Conservation (phyloP, 208 protist genomes). For the Trypanosoma theileri region DNA sequence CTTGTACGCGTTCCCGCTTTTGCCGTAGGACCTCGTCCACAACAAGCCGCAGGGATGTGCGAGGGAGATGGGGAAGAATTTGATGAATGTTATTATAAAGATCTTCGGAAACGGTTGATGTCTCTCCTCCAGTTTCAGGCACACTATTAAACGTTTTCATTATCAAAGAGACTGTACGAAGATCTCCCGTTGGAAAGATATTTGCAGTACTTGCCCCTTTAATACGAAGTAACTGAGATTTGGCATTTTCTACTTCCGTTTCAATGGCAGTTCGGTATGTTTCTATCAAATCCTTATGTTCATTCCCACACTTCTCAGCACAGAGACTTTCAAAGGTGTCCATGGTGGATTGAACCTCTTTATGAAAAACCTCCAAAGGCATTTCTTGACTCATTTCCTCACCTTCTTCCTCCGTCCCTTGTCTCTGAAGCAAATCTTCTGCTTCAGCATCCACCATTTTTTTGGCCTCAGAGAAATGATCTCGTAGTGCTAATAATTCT, state of each 20-base stretch:
- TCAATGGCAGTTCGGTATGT: conserved; percentile 21
- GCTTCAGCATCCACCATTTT: conserved; percentile 7
- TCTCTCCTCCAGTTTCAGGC: not conserved
- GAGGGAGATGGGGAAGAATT: conserved; percentile 19
- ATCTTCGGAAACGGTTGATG: conserved; percentile 12
- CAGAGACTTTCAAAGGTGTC: conserved; percentile 19
- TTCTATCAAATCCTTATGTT: conserved; percentile 6
- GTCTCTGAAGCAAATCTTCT: not conserved
- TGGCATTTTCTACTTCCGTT: conserved; percentile 8
- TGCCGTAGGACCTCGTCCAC: conserved; percentile 29
- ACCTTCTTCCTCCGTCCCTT: not conserved
- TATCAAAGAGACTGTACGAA: conserved; percentile 30
- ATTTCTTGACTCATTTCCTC: not conserved
- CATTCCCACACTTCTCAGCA: not conserved
- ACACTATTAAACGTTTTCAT: conserved; percentile 27
- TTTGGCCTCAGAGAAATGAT: conserved; percentile 12
- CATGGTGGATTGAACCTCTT: conserved; percentile 16
- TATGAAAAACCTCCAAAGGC: conserved; percentile 14
- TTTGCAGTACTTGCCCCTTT: not conserved
- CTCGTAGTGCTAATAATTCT: conserved; percentile 6
- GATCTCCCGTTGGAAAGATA: conserved; percentile 1
- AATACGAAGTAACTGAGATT: conserved; percentile 1
- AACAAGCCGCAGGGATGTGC: not conserved
- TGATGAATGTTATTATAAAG: conserved; percentile 32
- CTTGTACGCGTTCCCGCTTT: conserved; percentile 10